Conservation (phyloP, 1,139 yeast species). For the Pichia norvegensis region DNA sequence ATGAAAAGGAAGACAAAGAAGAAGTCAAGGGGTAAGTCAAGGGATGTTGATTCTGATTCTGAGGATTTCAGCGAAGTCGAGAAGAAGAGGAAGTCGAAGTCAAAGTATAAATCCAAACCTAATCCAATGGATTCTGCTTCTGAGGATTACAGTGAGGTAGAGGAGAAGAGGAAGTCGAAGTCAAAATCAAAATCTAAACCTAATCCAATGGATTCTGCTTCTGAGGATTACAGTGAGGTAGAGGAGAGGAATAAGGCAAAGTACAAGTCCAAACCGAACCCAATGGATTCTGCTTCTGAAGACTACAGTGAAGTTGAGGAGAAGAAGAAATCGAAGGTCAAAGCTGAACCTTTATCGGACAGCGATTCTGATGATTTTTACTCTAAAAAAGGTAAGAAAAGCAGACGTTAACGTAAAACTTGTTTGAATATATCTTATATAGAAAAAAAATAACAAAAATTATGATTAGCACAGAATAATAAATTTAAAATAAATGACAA, state of each 20-base stretch:
- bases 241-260: background rate
- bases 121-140: slow-evolving; percentile 6
- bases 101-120: background rate
- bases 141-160: slow-evolving; percentile 4
- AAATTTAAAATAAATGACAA: background rate
- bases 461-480: background rate
- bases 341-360: background rate
- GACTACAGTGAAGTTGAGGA: slow-evolving; percentile 5
- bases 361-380: slow-evolving; percentile 1
- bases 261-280: background rate
- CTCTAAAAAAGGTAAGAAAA: background rate
- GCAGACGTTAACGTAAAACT: background rate
- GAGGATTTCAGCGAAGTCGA: background rate
- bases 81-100: background rate
- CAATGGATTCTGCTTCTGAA: slow-evolving; percentile 3
- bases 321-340: background rate
- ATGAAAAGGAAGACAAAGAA: background rate
- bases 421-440: background rate
- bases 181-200: background rate
- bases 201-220: slow-evolving; percentile 6
- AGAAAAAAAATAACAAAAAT: background rate
- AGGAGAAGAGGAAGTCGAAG: slow-evolving; percentile 1
- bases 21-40: background rate
- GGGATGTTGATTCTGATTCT: background rate
- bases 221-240: slow-evolving; percentile 4